Evolutionary conservation across 768 basidiomycete species (phyloP), one percentile per base, ranked within the genome.

Genomic region (Leccinum barrowsii): DNA sequence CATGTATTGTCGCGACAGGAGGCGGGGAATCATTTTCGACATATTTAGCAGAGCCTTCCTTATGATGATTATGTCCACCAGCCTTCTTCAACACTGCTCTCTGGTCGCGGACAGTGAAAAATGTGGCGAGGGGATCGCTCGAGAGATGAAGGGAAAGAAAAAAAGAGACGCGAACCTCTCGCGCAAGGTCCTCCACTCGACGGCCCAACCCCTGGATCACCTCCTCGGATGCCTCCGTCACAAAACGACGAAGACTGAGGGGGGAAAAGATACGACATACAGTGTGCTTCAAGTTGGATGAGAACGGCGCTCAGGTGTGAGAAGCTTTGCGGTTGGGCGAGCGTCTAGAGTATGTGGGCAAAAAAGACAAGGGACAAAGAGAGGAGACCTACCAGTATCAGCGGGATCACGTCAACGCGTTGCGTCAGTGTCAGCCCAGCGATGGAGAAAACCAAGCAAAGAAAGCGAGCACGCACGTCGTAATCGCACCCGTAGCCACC

Each of bases 401-500:
- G 66, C 5, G 70, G 61, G 24, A 70, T 47, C 21, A 70, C 35
- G 50, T 72, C 70, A 10, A n/a, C 1, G 11, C n/a, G 49, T 59
- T 32, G 13, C 21, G 46, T 63, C 42, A 59, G 57, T 8, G 7
- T 1, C 22, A 24, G 12, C 4, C 3, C 22, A 6, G 30, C 26
- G 26, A 26, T 26, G 26, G 26, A 26, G 26, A 26, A 26, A 26
- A 26, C 26, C 26, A 26, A 26, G 26, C 12, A 11, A 19, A 24
- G 24, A 12, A 40, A 40, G n/a, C 5, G 22, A 22, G 22, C 46
- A 47, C 66, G 59, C 30, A 71, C 70, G 57, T 63, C 3, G 62
- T 67, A 21, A 71, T 17, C 0, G 63, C 63, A 44, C 70, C 70
- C 0, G 70, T 71, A 15, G 70, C 68, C 13, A 71, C 66, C 1